A percentile compares a stretch with the other conserved stretches of the same genome.
Conservation (phyloP, 169 alveolate genomes). For the Babesia divergens region DNA sequence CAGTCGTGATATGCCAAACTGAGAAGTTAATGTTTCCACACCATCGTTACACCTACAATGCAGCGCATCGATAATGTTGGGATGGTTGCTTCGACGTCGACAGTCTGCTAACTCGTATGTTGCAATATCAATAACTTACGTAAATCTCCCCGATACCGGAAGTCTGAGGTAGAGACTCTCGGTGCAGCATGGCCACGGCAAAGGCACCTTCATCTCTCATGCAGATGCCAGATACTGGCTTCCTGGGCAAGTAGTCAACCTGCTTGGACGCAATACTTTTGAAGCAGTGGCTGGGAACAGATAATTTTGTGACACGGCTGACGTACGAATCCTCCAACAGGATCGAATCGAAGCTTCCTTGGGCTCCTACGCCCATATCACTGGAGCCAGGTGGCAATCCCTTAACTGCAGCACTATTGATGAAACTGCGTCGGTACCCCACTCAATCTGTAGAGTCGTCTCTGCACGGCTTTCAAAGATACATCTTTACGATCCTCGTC, state of each 20-base stretch:
- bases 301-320: background rate
- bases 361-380: background rate
- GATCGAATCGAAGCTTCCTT: background rate
- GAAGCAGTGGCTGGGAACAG: background rate
- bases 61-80: conserved; percentile 7
- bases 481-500: background rate
- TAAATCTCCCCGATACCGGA: background rate
- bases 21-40: background rate
- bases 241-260: background rate
- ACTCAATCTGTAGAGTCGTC: conserved; percentile 6
- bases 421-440: background rate
- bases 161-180: background rate
- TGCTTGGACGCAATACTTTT: background rate
- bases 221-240: background rate
- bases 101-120: background rate
- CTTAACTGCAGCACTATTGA: background rate
- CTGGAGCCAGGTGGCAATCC: background rate
- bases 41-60: background rate
- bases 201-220: background rate
- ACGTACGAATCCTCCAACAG: background rate
- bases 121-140: background rate
- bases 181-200: conserved; percentile 9
- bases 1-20: background rate
- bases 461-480: background rate
- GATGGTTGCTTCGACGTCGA: background rate